These are phyloP conservation scores for Solanum lignicaule DNA, from an alignment of 257 asterid genomes.

Conservation along the genomic window DNA sequence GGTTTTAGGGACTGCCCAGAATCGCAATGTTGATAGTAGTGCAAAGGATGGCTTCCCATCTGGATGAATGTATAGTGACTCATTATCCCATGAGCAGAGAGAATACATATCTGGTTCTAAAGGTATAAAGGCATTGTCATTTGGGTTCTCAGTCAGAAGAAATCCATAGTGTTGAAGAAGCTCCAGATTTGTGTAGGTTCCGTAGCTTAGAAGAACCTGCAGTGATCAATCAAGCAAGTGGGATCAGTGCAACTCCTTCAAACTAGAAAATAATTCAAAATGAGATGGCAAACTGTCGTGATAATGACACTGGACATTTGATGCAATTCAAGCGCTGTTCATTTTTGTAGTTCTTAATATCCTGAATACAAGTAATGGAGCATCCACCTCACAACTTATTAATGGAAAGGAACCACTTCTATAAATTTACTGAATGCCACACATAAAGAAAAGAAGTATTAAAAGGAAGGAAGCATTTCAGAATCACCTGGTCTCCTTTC, in stretches of 20 bases:
- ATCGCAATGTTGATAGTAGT: constrained; percentile 48
- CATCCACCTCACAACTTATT: background rate
- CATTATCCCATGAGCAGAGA: constrained; percentile 61
- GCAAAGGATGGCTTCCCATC: constrained; percentile 75
- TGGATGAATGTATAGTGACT: constrained; percentile 51
- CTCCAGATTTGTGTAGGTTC: constrained; percentile 85
- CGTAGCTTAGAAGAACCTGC: constrained; percentile 94
- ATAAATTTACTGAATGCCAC: background rate
- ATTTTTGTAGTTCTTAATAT: background rate
- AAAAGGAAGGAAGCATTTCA: background rate
- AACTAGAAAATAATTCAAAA: background rate
- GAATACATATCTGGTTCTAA: constrained; percentile 58
- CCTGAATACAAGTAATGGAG: background rate
- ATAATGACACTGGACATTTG: background rate
- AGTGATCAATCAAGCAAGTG: background rate
- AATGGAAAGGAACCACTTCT: background rate
- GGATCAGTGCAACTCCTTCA: background rate
- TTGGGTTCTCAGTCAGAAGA: constrained; percentile 60
- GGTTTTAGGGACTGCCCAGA: constrained; percentile 72
- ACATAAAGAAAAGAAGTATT: background rate
- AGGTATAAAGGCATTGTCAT: constrained; percentile 66
- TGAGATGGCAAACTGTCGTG: background rate
- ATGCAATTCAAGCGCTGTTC: background rate
- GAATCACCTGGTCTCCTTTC: constrained; percentile 74
- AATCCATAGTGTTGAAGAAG: constrained; percentile 93